These are phyloP conservation scores for Obelidium mucronatum DNA, from an alignment of 192 early-diverging fungal genomes.

Conservation along the genomic window DNA sequence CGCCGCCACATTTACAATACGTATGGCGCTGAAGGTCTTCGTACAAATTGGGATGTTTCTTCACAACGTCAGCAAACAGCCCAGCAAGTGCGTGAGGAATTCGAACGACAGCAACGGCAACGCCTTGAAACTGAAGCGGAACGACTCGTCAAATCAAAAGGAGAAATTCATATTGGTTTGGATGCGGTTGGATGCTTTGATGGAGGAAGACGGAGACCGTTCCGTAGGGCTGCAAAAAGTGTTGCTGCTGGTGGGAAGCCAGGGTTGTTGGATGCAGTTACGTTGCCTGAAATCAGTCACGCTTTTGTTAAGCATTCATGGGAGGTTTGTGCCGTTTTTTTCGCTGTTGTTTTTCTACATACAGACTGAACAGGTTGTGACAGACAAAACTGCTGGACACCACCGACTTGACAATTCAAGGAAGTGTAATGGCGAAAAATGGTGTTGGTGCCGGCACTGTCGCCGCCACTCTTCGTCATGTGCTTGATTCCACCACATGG, in stretches of 20 bases:
- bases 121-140: slow-evolving; percentile 52
- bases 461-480: slow-evolving; percentile 77
- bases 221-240: slow-evolving; percentile 9
- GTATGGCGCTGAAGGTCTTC: slow-evolving; percentile 57
- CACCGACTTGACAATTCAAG: slow-evolving; percentile 49
- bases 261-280: slow-evolving; percentile 17
- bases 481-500: slow-evolving; percentile 74
- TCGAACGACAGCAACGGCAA: slow-evolving; percentile 43
- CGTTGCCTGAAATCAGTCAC: slow-evolving; percentile 46
- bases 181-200: slow-evolving; percentile 57
- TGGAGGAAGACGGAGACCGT: slow-evolving; percentile 17
- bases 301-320: slow-evolving; percentile 63
- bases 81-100: slow-evolving; percentile 55
- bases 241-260: neutral
- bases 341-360: neutral
- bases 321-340: slow-evolving; percentile 49
- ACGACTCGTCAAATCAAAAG: slow-evolving; percentile 54
- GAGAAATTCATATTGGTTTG: slow-evolving; percentile 56
- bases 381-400: slow-evolving; percentile 49
- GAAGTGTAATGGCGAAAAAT: slow-evolving; percentile 60
- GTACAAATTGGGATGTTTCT: slow-evolving; percentile 53
- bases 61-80: slow-evolving; percentile 28
- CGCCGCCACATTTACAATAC: slow-evolving; percentile 63
- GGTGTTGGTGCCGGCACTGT: slow-evolving; percentile 81
- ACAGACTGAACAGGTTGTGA: neutral